Conservation (phyloP, 2,329 filamentous ascomycete genomes). For the Colletotrichum falcatum region DNA sequence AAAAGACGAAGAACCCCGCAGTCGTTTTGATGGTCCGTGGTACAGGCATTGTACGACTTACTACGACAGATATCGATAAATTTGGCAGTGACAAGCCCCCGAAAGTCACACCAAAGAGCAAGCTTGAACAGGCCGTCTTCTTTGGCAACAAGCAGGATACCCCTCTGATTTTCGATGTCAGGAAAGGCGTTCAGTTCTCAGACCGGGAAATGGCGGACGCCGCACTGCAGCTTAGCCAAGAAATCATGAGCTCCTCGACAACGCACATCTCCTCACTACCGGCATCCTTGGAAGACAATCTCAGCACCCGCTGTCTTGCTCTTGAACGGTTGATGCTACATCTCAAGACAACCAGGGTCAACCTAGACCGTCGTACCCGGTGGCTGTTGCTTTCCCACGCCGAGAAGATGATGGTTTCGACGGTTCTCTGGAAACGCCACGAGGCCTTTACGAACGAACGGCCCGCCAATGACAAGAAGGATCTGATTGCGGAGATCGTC, state of each 20-base stretch:
- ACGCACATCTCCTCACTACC: constrained; percentile 79
- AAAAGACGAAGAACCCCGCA: constrained; percentile 71
- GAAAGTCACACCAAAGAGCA: constrained; percentile 83
- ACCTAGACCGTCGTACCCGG: constrained; percentile 74
- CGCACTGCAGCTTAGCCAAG: constrained; percentile 81
- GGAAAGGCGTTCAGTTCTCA: constrained; percentile 74
- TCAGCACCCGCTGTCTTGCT: constrained; percentile 78
- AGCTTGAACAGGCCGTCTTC: constrained; percentile 94
- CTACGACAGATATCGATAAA: constrained; percentile 68
- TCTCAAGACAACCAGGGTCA: constrained; percentile 73
- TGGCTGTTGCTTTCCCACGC: constrained; percentile 91
- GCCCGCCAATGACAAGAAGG: constrained; percentile 71
- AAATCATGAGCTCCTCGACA: constrained; percentile 83
- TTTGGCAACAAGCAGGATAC: constrained; percentile 86
- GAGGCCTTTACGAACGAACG: constrained; percentile 74
- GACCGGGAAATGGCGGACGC: constrained; percentile 79
- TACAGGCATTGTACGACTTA: constrained; percentile 70
- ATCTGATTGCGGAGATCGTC: constrained; percentile 79
- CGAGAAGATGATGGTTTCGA: constrained; percentile 87
- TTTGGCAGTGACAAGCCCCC: constrained; percentile 70
- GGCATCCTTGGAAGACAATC: constrained; percentile 83
- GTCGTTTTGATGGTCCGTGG: constrained; percentile 73
- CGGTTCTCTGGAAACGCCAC: constrained; percentile 83
- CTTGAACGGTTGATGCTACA: constrained; percentile 81
- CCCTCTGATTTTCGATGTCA: constrained; percentile 85